Base-by-base conservation (phyloP, 306 rosid species). In the Prunus padus region DNA sequence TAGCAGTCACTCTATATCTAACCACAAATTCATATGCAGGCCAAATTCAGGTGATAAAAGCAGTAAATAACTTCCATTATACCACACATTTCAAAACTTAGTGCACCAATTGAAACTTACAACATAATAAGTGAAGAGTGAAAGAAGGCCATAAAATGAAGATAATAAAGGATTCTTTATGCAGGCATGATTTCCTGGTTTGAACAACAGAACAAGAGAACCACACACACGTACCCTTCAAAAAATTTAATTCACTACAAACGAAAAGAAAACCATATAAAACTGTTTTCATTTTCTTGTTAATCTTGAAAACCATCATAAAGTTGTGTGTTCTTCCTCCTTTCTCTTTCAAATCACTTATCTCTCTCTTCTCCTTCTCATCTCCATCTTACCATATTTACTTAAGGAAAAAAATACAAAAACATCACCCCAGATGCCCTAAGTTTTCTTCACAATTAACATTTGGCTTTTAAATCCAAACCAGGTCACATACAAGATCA, bases 81-180 rank as follows among this genome's bases (percentile, higher is more conserved):
- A 13, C 25, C 20, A 67, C n/a, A 67, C 4, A 44, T 30, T 5
- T 14, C 4, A 0, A 19, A 5, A 57, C 30, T 23, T 3, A 57
- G 63, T 57, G 8, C 2, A 37, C 45, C 42, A 37, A 37, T 23
- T 46, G 55, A 8, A 68, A 46, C n/a, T 45, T 3, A 15, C 0
- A 65, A 40, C 6, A 20, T 10, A n/a, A n/a, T 3, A 42, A 42
- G 42, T 25, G 30, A 20, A 42, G n/a, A n/a, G n/a, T n/a, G n/a
- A n/a, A n/a, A n/a, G 71, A 66, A 66, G 30, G 54, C 13, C 51
- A 66, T 66, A 28, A 65, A 65, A 19, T n/a, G 31, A 51, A 51
- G 56, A 51, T 51, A 46, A 46, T 16, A 46, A 46, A 10, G 7
- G 19, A 51, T 51, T 51, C 56, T 51, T 16, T 5, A 51, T 51